A percentile compares a stretch with the other conserved stretches of the same genome.
Conservation (phyloP, 2,329 filamentous ascomycete species). For the Cladosporium sp. region DNA sequence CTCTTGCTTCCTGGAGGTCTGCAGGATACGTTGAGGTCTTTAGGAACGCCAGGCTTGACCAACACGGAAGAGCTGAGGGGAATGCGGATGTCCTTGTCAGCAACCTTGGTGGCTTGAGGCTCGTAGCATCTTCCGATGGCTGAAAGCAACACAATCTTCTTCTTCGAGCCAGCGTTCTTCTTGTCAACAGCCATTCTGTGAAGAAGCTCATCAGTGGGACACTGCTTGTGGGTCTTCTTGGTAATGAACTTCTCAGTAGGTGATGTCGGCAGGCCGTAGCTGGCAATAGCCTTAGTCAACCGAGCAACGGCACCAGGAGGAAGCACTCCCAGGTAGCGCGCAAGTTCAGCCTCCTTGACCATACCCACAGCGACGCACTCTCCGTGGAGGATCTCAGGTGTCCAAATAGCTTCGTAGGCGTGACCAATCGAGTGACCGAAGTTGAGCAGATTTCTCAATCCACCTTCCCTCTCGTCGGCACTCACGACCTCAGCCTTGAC, state of each 20-base stretch:
- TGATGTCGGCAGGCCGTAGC: constrained; percentile 84
- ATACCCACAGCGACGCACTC: constrained; percentile 97
- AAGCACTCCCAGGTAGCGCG: constrained; percentile 80
- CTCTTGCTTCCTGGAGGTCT: constrained; percentile 94
- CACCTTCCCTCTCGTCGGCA: constrained; percentile 88
- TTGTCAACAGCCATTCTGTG: constrained; percentile 97
- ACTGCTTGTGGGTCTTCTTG: constrained; percentile 80
- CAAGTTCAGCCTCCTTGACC: constrained; percentile 94
- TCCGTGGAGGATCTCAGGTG: constrained; percentile 90
- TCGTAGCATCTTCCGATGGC: constrained; percentile 87
- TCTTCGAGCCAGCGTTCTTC: constrained; percentile 93
- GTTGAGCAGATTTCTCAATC: constrained; percentile 88
- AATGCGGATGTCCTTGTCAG: constrained; percentile 76
- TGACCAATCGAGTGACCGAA: constrained; percentile 98
- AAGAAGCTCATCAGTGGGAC: constrained; percentile 78
- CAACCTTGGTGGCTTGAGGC: constrained; percentile 81
- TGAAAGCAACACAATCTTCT: constrained; percentile 91
- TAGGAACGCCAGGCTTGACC: constrained; percentile 68
- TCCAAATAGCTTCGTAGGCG: constrained; percentile 90
- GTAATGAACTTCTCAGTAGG: constrained; percentile 77
- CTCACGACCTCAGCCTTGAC: constrained; percentile 95
- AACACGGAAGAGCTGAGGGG: constrained; percentile 75
- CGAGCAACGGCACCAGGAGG: constrained; percentile 84
- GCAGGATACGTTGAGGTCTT: constrained; percentile 65
- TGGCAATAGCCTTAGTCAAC: constrained; percentile 88